These are phyloP conservation scores for Volutella citrinella DNA, from an alignment of 2,329 filamentous ascomycete genomes.

Conservation along the genomic window DNA sequence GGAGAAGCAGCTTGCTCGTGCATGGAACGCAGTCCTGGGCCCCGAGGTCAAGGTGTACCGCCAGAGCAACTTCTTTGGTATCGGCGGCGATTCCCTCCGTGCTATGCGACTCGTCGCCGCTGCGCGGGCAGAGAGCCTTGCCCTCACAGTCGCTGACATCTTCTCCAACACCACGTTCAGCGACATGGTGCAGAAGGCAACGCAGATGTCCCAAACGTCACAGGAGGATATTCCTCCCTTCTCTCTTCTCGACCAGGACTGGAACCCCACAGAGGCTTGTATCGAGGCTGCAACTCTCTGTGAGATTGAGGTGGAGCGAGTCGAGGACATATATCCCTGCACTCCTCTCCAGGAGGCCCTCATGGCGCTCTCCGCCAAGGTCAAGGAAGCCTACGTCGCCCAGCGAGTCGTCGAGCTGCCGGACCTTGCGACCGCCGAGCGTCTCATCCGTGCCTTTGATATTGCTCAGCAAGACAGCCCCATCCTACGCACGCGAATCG, in stretches of 20 bases:
- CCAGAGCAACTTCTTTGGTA: constrained; percentile 44
- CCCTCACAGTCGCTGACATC: constrained; percentile 43
- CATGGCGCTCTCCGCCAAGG: constrained; percentile 50
- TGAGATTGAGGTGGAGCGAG: constrained; percentile 26
- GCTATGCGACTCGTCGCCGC: constrained; percentile 49
- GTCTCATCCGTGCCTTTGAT: constrained; percentile 43
- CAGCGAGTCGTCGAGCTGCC: constrained; percentile 44
- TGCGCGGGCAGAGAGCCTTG: constrained; percentile 36
- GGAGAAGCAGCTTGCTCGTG: constrained; percentile 35
- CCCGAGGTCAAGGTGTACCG: constrained; percentile 31
- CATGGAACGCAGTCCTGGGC: constrained; percentile 39
- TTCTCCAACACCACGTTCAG: constrained; percentile 43
- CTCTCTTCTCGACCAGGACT: constrained; percentile 35
- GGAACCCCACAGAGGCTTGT: constrained; percentile 32
- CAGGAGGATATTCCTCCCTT: constrained; percentile 33
- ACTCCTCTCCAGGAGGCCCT: constrained; percentile 53
- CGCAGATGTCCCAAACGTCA: constrained; percentile 18
- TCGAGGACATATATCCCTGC: constrained; percentile 54
- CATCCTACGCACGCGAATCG: constrained; percentile 48
- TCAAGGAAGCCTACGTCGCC: constrained; percentile 50
- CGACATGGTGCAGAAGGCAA: constrained; percentile 38
- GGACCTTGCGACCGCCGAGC: constrained; percentile 31
- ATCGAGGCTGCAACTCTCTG: constrained; percentile 40
- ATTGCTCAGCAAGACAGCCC: constrained; percentile 33
- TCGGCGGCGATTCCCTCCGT: constrained; percentile 50